phyloP scores from a whole-genome alignment of 140 eudicot species.

The Bidens hawaiensis region DNA sequence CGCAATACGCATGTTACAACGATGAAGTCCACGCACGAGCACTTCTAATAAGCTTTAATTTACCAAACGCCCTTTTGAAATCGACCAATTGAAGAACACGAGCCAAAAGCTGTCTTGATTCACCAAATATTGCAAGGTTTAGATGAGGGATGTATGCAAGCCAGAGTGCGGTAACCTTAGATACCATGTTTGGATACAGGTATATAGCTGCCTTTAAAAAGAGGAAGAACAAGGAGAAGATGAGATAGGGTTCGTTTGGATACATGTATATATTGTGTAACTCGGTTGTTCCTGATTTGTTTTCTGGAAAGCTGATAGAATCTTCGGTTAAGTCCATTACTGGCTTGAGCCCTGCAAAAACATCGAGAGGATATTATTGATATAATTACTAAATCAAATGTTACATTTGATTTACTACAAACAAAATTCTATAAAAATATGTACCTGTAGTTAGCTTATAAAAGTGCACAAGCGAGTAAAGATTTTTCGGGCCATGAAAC shows the following conservation, averaged over 20 bases:
- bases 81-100: conserved; percentile 54
- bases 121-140: conserved; percentile 65
- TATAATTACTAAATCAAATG: too few species aligned
- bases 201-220: conserved; percentile 36
- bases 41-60: conserved; percentile 49
- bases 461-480: conserved; percentile 49
- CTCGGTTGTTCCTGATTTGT: conserved; percentile 17
- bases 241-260: conserved; percentile 51
- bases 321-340: conserved; percentile 29
- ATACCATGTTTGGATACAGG: conserved; percentile 42
- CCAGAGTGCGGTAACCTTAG: conserved; percentile 47
- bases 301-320: conserved; percentile 16
- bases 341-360: conserved; percentile 37
- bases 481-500: conserved; percentile 56
- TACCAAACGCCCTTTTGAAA: conserved; percentile 50
- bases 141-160: conserved; percentile 41
- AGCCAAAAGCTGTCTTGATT: conserved; percentile 60
- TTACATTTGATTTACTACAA: not conserved
- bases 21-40: conserved; percentile 95
- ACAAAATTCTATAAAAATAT: not conserved
- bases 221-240: conserved; percentile 50
- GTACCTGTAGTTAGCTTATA: conserved; percentile 68
- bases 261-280: conserved; percentile 29
- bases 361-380: not conserved
- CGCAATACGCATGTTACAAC: conserved; percentile 24